A percentile compares a stretch with the other conserved stretches of the same genome.
Evolutionary conservation across 495 filamentous ascomycete genomes (phyloP).

Genomic region (Lentithecium fluviatile): DNA sequence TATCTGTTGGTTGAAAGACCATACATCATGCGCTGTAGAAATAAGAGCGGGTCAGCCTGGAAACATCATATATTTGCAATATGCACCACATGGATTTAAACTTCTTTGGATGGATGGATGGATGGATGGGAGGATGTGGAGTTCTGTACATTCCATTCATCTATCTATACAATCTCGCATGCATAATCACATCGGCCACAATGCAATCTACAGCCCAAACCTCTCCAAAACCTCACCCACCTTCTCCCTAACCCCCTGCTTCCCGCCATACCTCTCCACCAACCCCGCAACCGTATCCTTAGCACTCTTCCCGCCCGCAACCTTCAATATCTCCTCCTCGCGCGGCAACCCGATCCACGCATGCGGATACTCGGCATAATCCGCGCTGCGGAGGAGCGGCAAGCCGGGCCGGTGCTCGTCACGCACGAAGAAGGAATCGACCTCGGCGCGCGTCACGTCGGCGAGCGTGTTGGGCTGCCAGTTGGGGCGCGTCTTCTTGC

Average conservation of each 20-base stretch:
- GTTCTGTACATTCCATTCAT: too few relatives aligned
- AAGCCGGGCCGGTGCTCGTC: slow-evolving; percentile 43
- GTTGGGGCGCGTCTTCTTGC: slow-evolving; percentile 56
- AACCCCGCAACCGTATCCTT: slow-evolving; percentile 53
- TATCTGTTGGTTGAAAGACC: too few relatives aligned
- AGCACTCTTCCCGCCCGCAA: slow-evolving; percentile 38
- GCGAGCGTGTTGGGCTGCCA: slow-evolving; percentile 73
- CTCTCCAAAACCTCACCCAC: slow-evolving; percentile 45
- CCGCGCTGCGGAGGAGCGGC: slow-evolving; percentile 50
- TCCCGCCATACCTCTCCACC: slow-evolving; percentile 42
- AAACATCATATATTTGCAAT: too few relatives aligned
- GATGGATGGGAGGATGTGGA: too few relatives aligned
- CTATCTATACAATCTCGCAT: too few relatives aligned
- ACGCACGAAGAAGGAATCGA: slow-evolving; percentile 63
- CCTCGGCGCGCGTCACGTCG: slow-evolving; percentile 53
- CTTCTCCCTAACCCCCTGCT: slow-evolving; percentile 49
- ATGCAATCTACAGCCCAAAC: not conserved
- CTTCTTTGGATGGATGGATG: too few relatives aligned
- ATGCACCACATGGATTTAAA: too few relatives aligned
- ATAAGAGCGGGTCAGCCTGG: too few relatives aligned
- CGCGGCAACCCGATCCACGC: slow-evolving; percentile 64
- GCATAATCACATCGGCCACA: too few relatives aligned
- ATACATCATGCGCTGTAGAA: too few relatives aligned
- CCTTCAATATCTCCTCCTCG: slow-evolving; percentile 64
- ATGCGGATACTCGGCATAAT: slow-evolving; percentile 69